Conservation (phyloP, 73 alveolate species). For the Tetrahymena elliotti region DNA sequence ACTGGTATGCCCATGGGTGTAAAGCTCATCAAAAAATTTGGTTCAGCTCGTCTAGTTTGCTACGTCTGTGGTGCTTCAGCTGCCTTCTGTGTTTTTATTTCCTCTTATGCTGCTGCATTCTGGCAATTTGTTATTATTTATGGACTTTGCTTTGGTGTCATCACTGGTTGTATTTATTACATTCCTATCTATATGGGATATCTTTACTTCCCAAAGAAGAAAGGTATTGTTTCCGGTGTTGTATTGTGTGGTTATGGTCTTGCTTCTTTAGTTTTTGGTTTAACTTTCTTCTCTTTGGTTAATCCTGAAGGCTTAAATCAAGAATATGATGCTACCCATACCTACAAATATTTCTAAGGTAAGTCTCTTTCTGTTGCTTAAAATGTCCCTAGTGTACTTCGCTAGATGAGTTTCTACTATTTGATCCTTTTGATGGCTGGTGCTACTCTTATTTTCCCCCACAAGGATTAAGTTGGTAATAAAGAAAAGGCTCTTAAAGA, state of each 20-base stretch:
- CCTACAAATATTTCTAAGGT: not conserved
- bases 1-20: not conserved
- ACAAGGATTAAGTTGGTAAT: not conserved
- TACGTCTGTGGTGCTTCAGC: constrained; percentile 6
- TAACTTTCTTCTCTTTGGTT: not conserved
- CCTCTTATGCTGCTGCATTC: constrained; percentile 20
- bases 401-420: not conserved
- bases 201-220: constrained; percentile 49
- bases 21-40: not conserved
- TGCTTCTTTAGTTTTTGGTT: constrained; percentile 34
- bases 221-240: constrained; percentile 40
- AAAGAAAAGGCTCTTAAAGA: not conserved
- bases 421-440: not conserved
- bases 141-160: constrained; percentile 22
- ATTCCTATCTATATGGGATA: constrained; percentile 45
- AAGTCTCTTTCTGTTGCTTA: not conserved
- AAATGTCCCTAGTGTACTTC: not conserved
- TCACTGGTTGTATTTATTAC: constrained; percentile 44
- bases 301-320: constrained; percentile 5
- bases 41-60: not conserved
- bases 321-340: not conserved
- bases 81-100: constrained; percentile 1
- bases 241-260: constrained; percentile 32
- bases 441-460: not conserved
- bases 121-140: constrained; percentile 29